These are phyloP conservation scores for Rhodotorula sp. DNA, from an alignment of 1,284 basidiomycete genomes.

Conservation along the genomic window DNA sequence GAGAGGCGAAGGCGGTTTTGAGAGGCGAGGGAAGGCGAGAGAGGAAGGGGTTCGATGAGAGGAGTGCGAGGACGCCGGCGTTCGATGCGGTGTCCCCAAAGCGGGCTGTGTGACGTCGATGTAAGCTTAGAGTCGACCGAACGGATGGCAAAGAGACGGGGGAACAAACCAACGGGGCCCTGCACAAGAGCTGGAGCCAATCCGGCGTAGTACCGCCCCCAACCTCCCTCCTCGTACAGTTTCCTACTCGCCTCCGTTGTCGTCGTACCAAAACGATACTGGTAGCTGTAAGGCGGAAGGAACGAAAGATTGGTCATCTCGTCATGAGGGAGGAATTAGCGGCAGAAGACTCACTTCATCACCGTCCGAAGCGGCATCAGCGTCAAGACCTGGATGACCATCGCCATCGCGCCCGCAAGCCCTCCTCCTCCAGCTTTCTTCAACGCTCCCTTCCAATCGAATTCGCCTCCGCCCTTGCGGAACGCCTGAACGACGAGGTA, in stretches of 20 bases:
- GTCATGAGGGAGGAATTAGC: not conserved
- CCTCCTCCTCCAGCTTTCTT: constrained; percentile 73
- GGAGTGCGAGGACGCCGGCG: constrained; percentile 70
- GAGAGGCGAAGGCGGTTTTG: constrained; percentile 56
- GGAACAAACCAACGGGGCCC: constrained; percentile 56
- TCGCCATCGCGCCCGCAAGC: constrained; percentile 57
- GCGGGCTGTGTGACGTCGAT: constrained; percentile 50
- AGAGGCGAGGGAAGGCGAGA: constrained; percentile 61
- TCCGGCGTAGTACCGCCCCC: constrained; percentile 60
- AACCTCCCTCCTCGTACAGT: constrained; percentile 72
- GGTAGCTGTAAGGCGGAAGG: constrained; percentile 40
- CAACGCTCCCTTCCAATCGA: constrained; percentile 70
- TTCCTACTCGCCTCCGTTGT: constrained; percentile 59
- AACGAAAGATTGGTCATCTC: no score
- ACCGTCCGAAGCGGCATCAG: constrained; percentile 60
- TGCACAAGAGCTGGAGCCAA: constrained; percentile 75
- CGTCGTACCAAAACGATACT: constrained; percentile 63
- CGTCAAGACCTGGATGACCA: constrained; percentile 77
- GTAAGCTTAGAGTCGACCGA: constrained; percentile 45
- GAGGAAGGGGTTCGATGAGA: constrained; percentile 67
- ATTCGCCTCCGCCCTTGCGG: constrained; percentile 54
- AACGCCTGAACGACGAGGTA: constrained; percentile 34
- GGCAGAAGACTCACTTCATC: constrained; percentile 69
- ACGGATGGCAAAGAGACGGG: not conserved
- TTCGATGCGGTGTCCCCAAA: constrained; percentile 89